Evolutionary conservation across 495 filamentous ascomycete genomes (phyloP).

Genomic region (Penicillium steckii): DNA sequence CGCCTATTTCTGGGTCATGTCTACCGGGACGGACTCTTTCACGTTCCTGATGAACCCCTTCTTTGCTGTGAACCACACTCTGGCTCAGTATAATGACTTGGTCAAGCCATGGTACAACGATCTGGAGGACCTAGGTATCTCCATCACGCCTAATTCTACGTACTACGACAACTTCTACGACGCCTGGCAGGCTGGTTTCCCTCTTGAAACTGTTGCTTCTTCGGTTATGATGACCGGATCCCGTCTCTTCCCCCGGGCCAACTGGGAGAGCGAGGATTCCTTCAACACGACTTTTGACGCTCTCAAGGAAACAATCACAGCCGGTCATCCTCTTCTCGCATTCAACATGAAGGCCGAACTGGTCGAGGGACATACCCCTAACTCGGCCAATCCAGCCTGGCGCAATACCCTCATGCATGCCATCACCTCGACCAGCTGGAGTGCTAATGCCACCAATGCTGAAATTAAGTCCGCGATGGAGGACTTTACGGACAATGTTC

Average conservation of each 20-base stretch:
- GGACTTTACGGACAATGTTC: constrained; percentile 35
- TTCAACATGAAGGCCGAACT: constrained; percentile 49
- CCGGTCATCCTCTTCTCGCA: constrained; percentile 43
- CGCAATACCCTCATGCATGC: constrained; percentile 52
- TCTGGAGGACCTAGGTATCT: constrained; percentile 29
- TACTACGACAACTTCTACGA: constrained; percentile 50
- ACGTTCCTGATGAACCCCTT: constrained; percentile 35
- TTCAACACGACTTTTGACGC: constrained; percentile 45
- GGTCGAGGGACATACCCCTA: constrained; percentile 23
- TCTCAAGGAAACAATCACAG: constrained; percentile 41
- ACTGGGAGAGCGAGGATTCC: constrained; percentile 38
- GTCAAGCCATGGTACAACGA: constrained; percentile 47
- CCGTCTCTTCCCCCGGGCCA: constrained; percentile 50
- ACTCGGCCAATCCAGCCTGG: constrained; percentile 56
- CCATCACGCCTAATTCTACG: constrained; percentile 44
- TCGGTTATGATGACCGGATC: constrained; percentile 41
- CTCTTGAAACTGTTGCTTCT: constrained; percentile 44
- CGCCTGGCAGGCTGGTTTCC: constrained; percentile 46
- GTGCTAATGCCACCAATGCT: constrained; percentile 11
- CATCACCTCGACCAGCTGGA: constrained; percentile 39
- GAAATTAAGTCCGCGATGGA: constrained; percentile 22
- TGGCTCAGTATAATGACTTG: constrained; percentile 41
- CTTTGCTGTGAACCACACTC: constrained; percentile 51
- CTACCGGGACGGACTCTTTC: constrained; percentile 14
- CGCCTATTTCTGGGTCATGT: constrained; percentile 45